Evolutionary conservation across 495 filamentous ascomycete genomes (phyloP).

Genomic region (Daldinia loculata): DNA sequence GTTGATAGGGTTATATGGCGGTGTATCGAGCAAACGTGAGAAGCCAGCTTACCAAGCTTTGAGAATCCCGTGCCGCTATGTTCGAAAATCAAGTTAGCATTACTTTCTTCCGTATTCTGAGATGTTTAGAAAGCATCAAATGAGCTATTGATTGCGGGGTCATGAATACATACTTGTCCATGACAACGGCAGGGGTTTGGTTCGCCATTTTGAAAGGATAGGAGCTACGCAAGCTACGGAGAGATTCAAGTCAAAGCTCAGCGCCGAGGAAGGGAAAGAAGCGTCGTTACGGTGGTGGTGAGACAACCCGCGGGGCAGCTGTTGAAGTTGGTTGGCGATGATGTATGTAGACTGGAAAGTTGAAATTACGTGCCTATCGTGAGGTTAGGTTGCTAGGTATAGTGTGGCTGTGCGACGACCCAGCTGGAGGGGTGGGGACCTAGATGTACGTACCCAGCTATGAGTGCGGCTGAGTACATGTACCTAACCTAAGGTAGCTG

Average conservation of each 20-base stretch:
- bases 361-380: constrained; percentile 40
- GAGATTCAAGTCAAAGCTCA: constrained; percentile 28
- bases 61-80: constrained; percentile 96
- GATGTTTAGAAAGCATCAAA: neutral
- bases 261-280: neutral
- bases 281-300: constrained; percentile 18
- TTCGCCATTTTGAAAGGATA: constrained; percentile 73
- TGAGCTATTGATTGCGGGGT: constrained; percentile 30
- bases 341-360: constrained; percentile 7
- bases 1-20: constrained; percentile 11
- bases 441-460: neutral
- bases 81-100: constrained; percentile 34
- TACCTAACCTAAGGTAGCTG: no score
- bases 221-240: constrained; percentile 36
- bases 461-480: neutral
- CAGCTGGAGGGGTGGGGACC: constrained; percentile 7
- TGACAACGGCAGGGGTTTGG: constrained; percentile 99
- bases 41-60: constrained; percentile 79
- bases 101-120: constrained; percentile 29
- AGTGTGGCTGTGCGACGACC: constrained; percentile 31
- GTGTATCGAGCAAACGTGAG: constrained; percentile 3
- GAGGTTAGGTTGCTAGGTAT: constrained; percentile 21
- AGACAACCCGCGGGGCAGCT: constrained; percentile 34
- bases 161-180: constrained; percentile 93
- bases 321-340: constrained; percentile 22